phyloP scores from a whole-genome alignment of 495 filamentous ascomycete species.

The Penicillium fimorum region DNA sequence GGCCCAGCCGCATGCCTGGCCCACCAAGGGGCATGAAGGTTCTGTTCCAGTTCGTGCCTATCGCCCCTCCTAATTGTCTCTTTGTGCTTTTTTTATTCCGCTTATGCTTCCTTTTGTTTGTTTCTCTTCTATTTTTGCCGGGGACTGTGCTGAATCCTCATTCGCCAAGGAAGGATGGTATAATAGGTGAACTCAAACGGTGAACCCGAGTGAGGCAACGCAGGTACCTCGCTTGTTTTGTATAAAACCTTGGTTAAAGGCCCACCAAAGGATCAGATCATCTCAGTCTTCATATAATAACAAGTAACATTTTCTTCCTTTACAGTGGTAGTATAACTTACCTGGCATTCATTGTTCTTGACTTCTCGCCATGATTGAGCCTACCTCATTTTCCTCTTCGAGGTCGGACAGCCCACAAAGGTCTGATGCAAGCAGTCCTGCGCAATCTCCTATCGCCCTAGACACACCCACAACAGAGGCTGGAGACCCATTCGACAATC shows the following conservation, averaged over 20 bases:
- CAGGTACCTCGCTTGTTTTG: constrained; percentile 12
- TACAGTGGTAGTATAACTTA: not conserved
- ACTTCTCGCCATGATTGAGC: not conserved
- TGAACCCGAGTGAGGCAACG: constrained; percentile 15
- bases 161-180: constrained; percentile 15
- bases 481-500: constrained; percentile 41
- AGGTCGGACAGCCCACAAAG: constrained; percentile 35
- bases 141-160: constrained; percentile 14
- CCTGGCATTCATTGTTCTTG: not conserved
- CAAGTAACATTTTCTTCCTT: constrained; percentile 5
- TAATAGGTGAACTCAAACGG: constrained; percentile 19
- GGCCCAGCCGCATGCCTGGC: constrained; percentile 25
- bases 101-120: constrained; percentile 21
- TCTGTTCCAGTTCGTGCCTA: constrained; percentile 15
- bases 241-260: constrained; percentile 23
- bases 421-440: constrained; percentile 36
- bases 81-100: constrained; percentile 14
- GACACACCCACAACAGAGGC: constrained; percentile 44
- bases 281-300: constrained; percentile 10
- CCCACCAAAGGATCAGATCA: not conserved
- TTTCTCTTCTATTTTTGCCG: constrained; percentile 26
- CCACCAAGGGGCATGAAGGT: constrained; percentile 24
- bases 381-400: constrained; percentile 12
- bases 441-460: constrained; percentile 32
- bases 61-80: constrained; percentile 11